A percentile compares a stretch with the other conserved stretches of the same genome.
Evolutionary conservation across 352 stramenopile genomes (phyloP).

Genomic region (Aphanomyces astaci): DNA sequence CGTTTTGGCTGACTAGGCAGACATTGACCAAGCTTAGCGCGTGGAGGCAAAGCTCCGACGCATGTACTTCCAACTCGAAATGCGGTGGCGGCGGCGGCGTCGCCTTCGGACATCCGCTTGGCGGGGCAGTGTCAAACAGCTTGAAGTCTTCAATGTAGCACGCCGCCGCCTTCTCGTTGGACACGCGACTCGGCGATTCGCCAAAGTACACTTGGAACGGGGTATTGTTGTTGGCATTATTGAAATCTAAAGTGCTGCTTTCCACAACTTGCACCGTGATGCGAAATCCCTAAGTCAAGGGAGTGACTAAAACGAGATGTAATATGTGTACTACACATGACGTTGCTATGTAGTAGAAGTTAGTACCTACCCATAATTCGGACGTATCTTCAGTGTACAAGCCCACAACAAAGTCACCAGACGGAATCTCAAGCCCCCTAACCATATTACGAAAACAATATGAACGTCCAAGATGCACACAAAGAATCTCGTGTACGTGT

Average conservation of each 20-base stretch:
- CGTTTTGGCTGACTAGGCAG: conserved; percentile 26
- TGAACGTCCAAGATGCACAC: background rate
- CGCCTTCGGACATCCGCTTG: background rate
- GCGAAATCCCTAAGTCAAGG: conserved; percentile 18
- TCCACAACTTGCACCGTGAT: conserved; percentile 5
- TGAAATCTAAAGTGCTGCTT: background rate
- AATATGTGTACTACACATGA: too few species aligned
- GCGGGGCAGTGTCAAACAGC: background rate
- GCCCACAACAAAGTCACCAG: conserved; percentile 64
- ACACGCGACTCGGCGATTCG: conserved; percentile 41
- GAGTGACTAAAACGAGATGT: too few species aligned
- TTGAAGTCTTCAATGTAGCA: conserved; percentile 37
- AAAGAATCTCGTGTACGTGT: background rate
- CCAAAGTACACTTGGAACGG: conserved; percentile 47
- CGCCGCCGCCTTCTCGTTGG: conserved; percentile 42
- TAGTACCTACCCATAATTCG: conserved; percentile 55
- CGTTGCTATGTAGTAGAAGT: too few species aligned
- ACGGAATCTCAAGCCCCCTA: conserved; percentile 39
- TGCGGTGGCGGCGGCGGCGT: background rate
- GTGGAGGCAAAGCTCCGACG: conserved; percentile 45
- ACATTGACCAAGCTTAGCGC: conserved; percentile 51
- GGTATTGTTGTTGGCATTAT: background rate
- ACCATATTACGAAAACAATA: too few species aligned
- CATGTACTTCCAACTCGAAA: too few species aligned
- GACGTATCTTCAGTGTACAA: conserved; percentile 51